Percentiles rank a stretch among this genome's conserved stretches.
phyloP scores from a whole-genome alignment of 768 basidiomycete species.

The Astraeus odoratus region DNA sequence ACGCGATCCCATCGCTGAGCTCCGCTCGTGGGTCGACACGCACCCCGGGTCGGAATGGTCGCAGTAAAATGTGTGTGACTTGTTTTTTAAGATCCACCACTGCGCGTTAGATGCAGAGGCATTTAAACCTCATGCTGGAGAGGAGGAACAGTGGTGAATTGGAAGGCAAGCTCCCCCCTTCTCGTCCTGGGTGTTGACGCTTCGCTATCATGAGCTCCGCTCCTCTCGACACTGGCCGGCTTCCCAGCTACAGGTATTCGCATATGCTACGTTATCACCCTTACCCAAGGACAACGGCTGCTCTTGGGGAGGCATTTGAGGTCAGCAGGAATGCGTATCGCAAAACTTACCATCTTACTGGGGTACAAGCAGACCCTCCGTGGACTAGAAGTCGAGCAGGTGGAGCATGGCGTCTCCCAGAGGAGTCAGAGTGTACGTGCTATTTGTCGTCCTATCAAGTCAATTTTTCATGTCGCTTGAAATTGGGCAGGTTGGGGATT shows the following conservation, averaged over 20 bases:
- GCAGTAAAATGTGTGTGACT: not conserved
- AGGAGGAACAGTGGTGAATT: not conserved
- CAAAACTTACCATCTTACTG: not conserved
- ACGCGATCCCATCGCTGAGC: not conserved
- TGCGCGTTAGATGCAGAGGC: not conserved
- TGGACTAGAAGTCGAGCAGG: not conserved
- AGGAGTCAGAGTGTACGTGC: not conserved
- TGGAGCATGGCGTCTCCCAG: not conserved
- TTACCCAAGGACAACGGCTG: conserved; percentile 3
- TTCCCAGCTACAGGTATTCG: conserved; percentile 6
- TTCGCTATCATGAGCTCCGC: not conserved
- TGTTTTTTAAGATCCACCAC: not conserved
- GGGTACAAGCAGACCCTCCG: not conserved
- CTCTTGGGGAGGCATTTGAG: not conserved
- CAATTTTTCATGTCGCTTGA: not conserved
- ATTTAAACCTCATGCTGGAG: not conserved
- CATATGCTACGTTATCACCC: conserved; percentile 9
- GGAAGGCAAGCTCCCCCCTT: not conserved
- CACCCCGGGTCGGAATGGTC: not conserved
- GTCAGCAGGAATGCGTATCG: not conserved
- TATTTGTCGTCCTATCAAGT: not conserved
- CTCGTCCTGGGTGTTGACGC: not conserved
- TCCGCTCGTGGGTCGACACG: not conserved
- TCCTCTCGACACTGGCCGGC: not conserved
- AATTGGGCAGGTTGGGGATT: not conserved